Conservation (phyloP, 768 basidiomycete genomes). For the Galerina marginata region DNA sequence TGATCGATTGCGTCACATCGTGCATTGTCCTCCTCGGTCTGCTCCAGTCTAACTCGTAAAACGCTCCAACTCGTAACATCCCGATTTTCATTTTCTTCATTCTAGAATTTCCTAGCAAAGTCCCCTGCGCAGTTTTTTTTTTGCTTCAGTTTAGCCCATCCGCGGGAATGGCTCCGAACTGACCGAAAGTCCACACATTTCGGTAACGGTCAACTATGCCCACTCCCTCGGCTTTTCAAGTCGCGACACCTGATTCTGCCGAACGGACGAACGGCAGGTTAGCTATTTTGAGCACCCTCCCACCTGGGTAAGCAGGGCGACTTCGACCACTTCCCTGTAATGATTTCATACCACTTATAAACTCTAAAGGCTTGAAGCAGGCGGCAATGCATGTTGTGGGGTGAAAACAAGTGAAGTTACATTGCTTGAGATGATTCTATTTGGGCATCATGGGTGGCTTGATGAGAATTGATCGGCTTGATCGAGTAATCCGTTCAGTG, state of each 20-base stretch:
- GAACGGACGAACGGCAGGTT: background rate
- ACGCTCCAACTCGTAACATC: no score
- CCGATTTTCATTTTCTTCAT: no score
- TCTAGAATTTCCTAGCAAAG: no score
- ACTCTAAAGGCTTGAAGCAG: background rate
- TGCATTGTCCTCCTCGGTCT: background rate
- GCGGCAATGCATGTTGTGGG: background rate
- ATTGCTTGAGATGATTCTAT: constrained; percentile 1
- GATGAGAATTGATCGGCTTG: constrained; percentile 25
- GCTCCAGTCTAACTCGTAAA: no score
- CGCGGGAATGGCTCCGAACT: background rate
- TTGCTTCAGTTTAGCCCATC: no score
- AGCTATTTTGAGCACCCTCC: background rate
- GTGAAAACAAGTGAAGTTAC: background rate
- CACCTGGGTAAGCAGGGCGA: background rate
- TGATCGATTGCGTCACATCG: background rate
- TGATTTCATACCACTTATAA: background rate
- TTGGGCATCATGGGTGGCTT: background rate
- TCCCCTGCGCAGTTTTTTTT: no score
- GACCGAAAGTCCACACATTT: background rate
- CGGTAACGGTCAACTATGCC: constrained; percentile 3
- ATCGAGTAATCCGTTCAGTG: constrained; percentile 23
- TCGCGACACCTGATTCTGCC: background rate
- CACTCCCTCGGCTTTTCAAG: background rate
- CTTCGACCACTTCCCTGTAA: background rate